Percentiles rank a stretch among this genome's conserved stretches.
phyloP scores from a whole-genome alignment of 495 filamentous ascomycete species.

The Aspergillus avenaceus region DNA sequence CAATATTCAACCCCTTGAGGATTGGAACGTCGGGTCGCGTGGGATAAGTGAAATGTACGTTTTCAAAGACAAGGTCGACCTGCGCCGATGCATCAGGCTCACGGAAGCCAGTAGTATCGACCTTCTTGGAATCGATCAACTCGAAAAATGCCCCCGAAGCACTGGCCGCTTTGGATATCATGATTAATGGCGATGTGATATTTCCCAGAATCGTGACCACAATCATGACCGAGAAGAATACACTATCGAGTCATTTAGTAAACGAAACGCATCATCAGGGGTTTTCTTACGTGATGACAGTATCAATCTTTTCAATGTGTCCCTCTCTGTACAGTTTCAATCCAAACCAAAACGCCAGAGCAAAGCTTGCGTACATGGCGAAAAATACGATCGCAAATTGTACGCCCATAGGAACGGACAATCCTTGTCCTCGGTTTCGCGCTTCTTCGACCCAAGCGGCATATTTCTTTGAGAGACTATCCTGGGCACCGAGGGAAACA shows the following conservation, averaged over 20 bases:
- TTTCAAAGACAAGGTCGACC: conserved; percentile 53
- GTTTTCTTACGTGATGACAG: conserved; percentile 44
- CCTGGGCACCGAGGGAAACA: conserved; percentile 48
- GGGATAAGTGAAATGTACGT: conserved; percentile 61
- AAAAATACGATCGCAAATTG: conserved; percentile 35
- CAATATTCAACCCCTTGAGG: conserved; percentile 36
- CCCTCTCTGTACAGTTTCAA: conserved; percentile 34
- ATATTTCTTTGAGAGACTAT: conserved; percentile 35
- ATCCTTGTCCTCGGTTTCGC: conserved; percentile 42
- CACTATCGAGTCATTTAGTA: conserved; percentile 26
- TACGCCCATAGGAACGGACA: conserved; percentile 21
- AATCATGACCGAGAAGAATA: conserved; percentile 43
- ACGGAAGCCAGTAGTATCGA: conserved; percentile 28
- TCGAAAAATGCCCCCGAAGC: conserved; percentile 41
- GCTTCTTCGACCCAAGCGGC: conserved; percentile 53
- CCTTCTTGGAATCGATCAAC: conserved; percentile 42
- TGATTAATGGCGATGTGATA: conserved; percentile 41
- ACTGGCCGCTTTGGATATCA: conserved; percentile 42
- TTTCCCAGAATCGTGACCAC: conserved; percentile 22
- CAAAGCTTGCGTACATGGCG: conserved; percentile 42
- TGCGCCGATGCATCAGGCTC: conserved; percentile 14
- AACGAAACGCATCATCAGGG: not conserved
- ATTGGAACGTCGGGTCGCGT: conserved; percentile 37
- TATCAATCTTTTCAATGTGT: conserved; percentile 36
- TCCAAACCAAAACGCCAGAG: conserved; percentile 52